Percentiles rank a stretch among this genome's conserved stretches.
phyloP scores from a whole-genome alignment of 352 stramenopile genomes.

The Peronospora belbahrii region DNA sequence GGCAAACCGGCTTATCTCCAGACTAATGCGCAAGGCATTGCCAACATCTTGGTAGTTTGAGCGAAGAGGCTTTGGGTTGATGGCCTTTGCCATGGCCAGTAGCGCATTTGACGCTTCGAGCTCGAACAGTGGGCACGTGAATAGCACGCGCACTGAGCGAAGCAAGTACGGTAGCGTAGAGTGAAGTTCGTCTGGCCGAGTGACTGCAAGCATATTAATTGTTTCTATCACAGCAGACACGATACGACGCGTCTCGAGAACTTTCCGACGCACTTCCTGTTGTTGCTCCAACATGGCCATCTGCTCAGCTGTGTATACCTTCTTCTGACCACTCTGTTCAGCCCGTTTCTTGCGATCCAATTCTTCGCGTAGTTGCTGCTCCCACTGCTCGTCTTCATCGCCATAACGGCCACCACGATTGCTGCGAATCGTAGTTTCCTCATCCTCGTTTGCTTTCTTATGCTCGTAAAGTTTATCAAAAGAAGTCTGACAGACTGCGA shows the following conservation, averaged over 20 bases:
- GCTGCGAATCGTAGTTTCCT: conserved; percentile 15
- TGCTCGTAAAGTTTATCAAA: conserved; percentile 69
- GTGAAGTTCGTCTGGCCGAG: conserved; percentile 62
- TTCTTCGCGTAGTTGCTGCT: conserved; percentile 78
- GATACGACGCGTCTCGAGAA: conserved; percentile 36
- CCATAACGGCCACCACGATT: conserved; percentile 42
- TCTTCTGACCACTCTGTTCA: conserved; percentile 35
- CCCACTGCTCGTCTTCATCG: conserved; percentile 82
- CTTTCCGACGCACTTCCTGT: conserved; percentile 39
- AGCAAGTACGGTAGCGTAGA: conserved; percentile 62
- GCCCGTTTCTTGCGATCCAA: conserved; percentile 61
- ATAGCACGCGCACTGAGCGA: conserved; percentile 40
- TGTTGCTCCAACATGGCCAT: conserved; percentile 51
- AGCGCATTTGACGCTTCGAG: conserved; percentile 31
- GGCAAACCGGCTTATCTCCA: conserved; percentile 34
- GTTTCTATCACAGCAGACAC: conserved; percentile 51
- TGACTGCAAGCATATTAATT: conserved; percentile 47
- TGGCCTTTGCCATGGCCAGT: conserved; percentile 42
- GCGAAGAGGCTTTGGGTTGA: conserved; percentile 59
- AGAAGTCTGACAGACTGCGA: conserved; percentile 49
- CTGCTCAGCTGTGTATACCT: conserved; percentile 43
- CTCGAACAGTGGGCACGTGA: conserved; percentile 51
- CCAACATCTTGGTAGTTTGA: conserved; percentile 60
- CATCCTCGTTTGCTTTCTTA: conserved; percentile 38
- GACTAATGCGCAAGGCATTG: conserved; percentile 44